These are phyloP conservation scores for Suillus decipiens DNA, from an alignment of 768 basidiomycete species.

Conservation along the genomic window DNA sequence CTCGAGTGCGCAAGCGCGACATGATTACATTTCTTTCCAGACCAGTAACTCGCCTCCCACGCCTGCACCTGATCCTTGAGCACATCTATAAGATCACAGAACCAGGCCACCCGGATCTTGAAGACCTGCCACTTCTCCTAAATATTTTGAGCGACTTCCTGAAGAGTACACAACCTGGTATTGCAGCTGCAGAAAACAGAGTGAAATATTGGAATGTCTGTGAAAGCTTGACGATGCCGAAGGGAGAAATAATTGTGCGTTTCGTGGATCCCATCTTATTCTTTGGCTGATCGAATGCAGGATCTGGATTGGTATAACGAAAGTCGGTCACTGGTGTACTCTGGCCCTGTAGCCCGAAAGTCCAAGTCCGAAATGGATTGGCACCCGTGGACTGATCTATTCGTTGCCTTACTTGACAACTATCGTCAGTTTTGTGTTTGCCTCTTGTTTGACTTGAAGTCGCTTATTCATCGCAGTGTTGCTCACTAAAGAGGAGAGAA, in stretches of 20 bases:
- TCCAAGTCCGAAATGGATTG: constrained; percentile 65
- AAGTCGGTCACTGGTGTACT: constrained; percentile 68
- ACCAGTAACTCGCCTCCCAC: constrained; percentile 86
- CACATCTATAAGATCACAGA: constrained; percentile 68
- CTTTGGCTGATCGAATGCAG: constrained; percentile 29
- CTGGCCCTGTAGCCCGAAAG: constrained; percentile 62
- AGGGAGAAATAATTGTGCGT: constrained; percentile 81
- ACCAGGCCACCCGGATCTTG: constrained; percentile 76
- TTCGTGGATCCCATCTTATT: background rate
- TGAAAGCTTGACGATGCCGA: constrained; percentile 72
- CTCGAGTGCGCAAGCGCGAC: constrained; percentile 73
- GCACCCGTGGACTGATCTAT: constrained; percentile 70
- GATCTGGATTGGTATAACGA: constrained; percentile 83
- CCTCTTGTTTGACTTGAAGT: background rate
- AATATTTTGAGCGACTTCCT: constrained; percentile 69
- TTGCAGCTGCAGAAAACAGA: constrained; percentile 87
- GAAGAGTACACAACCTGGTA: constrained; percentile 87
- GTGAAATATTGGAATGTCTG: constrained; percentile 85
- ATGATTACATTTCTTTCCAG: constrained; percentile 81
- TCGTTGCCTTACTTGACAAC: constrained; percentile 72
- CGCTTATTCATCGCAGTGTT: constrained; percentile 48
- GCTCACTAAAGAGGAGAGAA: constrained; percentile 61
- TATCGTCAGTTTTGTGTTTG: constrained; percentile 52
- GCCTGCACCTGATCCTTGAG: constrained; percentile 74
- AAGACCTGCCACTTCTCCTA: constrained; percentile 72